Evolutionary conservation across 1,139 yeast species (phyloP), one percentile per base, ranked within the genome.

Genomic region (Lipomyces yarrowii): DNA sequence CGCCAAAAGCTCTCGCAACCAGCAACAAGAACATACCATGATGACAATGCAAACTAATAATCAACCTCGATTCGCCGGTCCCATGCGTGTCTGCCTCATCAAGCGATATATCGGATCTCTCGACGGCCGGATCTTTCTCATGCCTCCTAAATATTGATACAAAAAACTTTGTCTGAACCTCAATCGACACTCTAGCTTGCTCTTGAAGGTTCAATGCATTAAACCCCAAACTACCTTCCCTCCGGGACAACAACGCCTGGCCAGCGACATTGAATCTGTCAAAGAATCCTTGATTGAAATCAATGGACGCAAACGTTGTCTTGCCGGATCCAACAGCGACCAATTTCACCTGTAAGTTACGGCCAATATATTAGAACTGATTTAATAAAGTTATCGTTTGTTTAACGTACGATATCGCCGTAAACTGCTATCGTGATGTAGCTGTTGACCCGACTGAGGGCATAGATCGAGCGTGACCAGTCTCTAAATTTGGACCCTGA

Each of bases 121-220:
- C 71, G 21, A 70, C 67, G 11, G 63, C 55, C 15, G 48, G n/a
- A 39, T 70, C 72, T 54, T 68, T 69, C 33, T 64, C 67, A 39
- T 69, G 71, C n/a, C 68, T 62, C 46, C 68, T 58, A 42, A 70
- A 70, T 56, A 70, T 69, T 18, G 72, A 62, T 35, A 68, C 66
- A 30, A 70, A 68, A 26, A 68, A 61, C 64, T 63, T 37, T 3
- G 63, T 54, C 30, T 69, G 69, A 7, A 70, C 60, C 54, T 62
- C 65, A 26, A 70, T 46, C 7, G 68, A 59, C 18, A 64, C 18
- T 15, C 53, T 48, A 21, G 61, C 60, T 11, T 52, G 37, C 11
- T 21, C 35, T 39, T 32, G 37, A 39, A 48, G 42, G 32, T 64
- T 62, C 42, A 63, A 30, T 32, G 65, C 51, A 51, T 51, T 57